Evolutionary conservation across 257 asterid species (phyloP), one percentile per base, ranked within the genome.

Genomic region (Solanum ahanhuiri): DNA sequence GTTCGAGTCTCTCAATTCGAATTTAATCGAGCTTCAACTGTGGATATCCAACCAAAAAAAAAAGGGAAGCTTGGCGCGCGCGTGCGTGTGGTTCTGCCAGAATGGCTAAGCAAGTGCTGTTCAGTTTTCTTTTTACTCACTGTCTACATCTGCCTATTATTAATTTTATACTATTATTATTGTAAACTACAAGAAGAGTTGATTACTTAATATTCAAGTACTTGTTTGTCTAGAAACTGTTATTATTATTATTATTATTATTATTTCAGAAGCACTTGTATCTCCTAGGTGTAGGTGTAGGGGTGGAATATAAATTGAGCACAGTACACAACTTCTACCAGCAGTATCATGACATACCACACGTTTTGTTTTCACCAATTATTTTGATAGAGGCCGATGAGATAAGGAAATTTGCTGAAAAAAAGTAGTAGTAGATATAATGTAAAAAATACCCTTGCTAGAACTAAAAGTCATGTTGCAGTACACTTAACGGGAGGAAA

Each of bases 61-160:
- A 3, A 6, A n/a, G 23, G 31, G n/a, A 39, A 54, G 41, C 41
- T 41, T 51, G 10, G 31, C 9, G 48, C 86, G 83, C 90, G 93
- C 93, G 93, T 88, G 93, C 90, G 91, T 87, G 81, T 83, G 89
- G 58, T 86, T 86, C 86, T 82, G 88, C 69, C 87, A 89, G 93
- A 89, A 88, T 82, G 91, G 90, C 87, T 60, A 71, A 43, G 89
- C 76, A 86, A 87, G 82, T 86, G 87, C 86, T 70, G 86, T 69
- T 71, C 58, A 43, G 71, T 77, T 88, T 79, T 71, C 84, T 87
- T 91, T 69, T 91, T 69, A 71, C 34, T 70, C 64, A 41, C 28
- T 54, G 70, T 84, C 81, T 28, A 85, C 63, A 67, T 25, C 83
- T 45, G 60, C 23, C 48, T 81, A 28, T 72, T 57, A 58, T 48